A percentile compares a stretch with the other conserved stretches of the same genome.
These are phyloP conservation scores for Aspergillus sp. DNA, from an alignment of 2,329 filamentous ascomycete species.

Conservation along the genomic window DNA sequence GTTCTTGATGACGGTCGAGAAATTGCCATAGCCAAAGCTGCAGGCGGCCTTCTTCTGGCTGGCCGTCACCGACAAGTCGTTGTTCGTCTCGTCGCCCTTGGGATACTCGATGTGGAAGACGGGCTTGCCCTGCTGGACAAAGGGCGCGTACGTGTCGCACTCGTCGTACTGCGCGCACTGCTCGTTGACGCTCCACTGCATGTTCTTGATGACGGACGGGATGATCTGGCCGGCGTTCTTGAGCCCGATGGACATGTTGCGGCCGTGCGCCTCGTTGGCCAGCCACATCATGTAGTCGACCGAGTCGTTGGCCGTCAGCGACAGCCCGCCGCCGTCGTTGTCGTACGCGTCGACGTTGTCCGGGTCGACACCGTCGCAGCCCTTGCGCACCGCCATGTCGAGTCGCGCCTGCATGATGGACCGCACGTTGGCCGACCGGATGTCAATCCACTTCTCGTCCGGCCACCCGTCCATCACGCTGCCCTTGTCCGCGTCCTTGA, in stretches of 20 bases:
- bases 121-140: conserved; percentile 62
- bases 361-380: conserved; percentile 68
- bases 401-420: conserved; percentile 64
- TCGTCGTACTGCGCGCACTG: conserved; percentile 63
- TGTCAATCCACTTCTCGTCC: conserved; percentile 66
- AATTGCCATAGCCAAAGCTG: conserved; percentile 48
- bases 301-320: conserved; percentile 56
- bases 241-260: conserved; percentile 62
- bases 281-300: conserved; percentile 62
- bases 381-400: conserved; percentile 58
- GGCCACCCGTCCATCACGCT: conserved; percentile 62
- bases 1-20: conserved; percentile 66
- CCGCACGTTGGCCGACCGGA: conserved; percentile 58
- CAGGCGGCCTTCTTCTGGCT: conserved; percentile 48
- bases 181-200: conserved; percentile 70
- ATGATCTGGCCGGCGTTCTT: conserved; percentile 69
- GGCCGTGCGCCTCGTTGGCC: conserved; percentile 51
- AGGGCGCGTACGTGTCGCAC: conserved; percentile 58
- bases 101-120: conserved; percentile 75
- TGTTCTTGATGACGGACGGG: conserved; percentile 45
- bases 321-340: conserved; percentile 64
- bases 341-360: conserved; percentile 69
- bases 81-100: conserved; percentile 44
- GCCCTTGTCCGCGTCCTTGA: conserved; percentile 57
- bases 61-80: conserved; percentile 31